phyloP scores from a whole-genome alignment of 1,284 basidiomycete genomes.

The Sphagnurus paluster region DNA sequence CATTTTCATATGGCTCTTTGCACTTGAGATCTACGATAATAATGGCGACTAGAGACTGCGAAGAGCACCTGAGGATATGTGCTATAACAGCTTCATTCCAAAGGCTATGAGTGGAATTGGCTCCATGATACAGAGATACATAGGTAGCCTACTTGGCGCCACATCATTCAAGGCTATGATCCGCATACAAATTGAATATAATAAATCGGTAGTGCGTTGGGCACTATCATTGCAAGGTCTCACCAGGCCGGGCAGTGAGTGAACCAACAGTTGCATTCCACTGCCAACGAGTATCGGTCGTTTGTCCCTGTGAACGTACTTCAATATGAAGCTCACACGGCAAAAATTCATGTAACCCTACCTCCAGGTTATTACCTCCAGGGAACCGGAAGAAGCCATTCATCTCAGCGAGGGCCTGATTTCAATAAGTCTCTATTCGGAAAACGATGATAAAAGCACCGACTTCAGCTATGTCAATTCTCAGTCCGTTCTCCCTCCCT shows the following conservation, averaged over 20 bases:
- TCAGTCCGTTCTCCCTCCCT: conserved; percentile 4
- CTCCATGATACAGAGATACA: no score
- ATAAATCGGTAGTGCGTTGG: no score
- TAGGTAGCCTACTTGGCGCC: no score
- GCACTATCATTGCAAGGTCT: background rate
- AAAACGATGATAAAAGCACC: background rate
- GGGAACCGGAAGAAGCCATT: conserved; percentile 50
- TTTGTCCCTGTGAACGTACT: conserved; percentile 41
- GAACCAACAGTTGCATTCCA: conserved; percentile 61
- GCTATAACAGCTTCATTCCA: no score
- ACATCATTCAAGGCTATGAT: no score
- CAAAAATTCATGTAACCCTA: background rate
- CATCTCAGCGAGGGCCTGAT: conserved; percentile 6
- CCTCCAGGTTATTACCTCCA: conserved; percentile 50
- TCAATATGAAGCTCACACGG: background rate
- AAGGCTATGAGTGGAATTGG: no score
- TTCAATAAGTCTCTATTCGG: background rate
- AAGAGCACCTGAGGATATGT: no score
- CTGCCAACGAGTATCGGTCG: conserved; percentile 43
- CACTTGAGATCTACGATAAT: background rate
- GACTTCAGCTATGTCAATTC: conserved; percentile 6
- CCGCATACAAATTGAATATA: no score
- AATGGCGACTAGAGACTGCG: background rate
- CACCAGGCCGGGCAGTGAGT: conserved; percentile 35
- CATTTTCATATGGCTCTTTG: no score